Base-by-base conservation (phyloP, 208 protist species). In the Leishmania major region DNA sequence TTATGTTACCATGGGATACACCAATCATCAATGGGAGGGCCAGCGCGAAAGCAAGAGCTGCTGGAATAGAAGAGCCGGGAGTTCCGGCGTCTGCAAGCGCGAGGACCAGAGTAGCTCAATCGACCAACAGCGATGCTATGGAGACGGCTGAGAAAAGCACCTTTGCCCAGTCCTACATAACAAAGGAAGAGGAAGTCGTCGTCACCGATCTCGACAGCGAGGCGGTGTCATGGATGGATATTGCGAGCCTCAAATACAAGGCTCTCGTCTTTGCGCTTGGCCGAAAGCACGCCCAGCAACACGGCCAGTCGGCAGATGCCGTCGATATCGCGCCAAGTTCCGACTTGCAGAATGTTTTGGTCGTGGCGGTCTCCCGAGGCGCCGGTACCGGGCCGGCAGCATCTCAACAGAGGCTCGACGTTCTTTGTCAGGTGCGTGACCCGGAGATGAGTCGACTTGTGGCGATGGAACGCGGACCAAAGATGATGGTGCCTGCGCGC, bases 1-100 rank as follows among this genome's bases (percentile, higher is more conserved):
- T 71, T 22, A 80, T 84, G 62, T 85, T 97, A 53, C 91, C 95
- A 43, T 93, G 89, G 87, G 93, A 96, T 53, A 81, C 88, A 1
- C 91, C 95, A 11, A 82, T 95, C 19, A 57, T 55, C 3, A 77
- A 70, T 0, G 45, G 11, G 17, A 80, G 79, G 31, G 13, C 49
- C 4, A 60, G 43, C 55, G 79, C 53, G 0, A 79, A 66, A 31
- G 51, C 53, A 74, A 72, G 17, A 28, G 49, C 55, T 10, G 13
- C 74, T 3, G 7, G 70, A 28, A 66, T 74, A 10, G 64, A 77
- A 51, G 70, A 82, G 40, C 35, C 37, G 59, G 64, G 47, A 37
- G 35, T 28, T 13, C 45, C 49, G n/a, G 66, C 74, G n/a, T 40
- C 69, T 37, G 74, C 81, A 15, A 45, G 37, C 25, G 78, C 15